Evolutionary conservation across 2,329 filamentous ascomycete genomes (phyloP).

Genomic region (Fusarium nodosum): DNA sequence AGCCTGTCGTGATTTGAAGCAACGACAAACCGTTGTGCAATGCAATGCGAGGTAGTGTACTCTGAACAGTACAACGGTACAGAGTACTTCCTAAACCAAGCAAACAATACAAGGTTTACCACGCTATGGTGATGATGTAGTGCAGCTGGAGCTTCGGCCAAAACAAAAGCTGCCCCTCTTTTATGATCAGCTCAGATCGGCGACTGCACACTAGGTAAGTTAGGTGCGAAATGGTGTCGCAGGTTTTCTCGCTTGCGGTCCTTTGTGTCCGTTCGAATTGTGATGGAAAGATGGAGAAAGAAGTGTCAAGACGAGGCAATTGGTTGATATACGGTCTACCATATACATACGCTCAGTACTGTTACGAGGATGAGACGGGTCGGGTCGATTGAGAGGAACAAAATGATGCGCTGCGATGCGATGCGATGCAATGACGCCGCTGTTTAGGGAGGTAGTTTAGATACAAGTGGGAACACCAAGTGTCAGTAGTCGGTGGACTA

Average conservation of each 20-base stretch:
- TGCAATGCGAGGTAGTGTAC: conserved; percentile 1
- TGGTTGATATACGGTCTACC: conserved; percentile 41
- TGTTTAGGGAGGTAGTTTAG: background rate
- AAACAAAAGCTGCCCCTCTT: conserved; percentile 43
- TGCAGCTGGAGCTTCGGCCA: conserved; percentile 36
- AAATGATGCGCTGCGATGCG: conserved; percentile 7
- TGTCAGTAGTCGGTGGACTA: background rate
- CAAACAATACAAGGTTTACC: conserved; percentile 41
- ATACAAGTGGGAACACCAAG: conserved; percentile 13
- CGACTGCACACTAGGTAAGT: conserved; percentile 22
- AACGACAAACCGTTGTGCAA: conserved; percentile 1
- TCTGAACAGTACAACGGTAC: background rate
- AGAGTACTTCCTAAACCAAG: conserved; percentile 20
- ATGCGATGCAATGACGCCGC: conserved; percentile 37
- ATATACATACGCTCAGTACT: conserved; percentile 1
- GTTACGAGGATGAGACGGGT: conserved; percentile 15
- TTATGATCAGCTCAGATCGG: conserved; percentile 42
- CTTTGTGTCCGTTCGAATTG: conserved; percentile 24
- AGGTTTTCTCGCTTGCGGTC: conserved; percentile 19
- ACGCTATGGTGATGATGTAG: conserved; percentile 39
- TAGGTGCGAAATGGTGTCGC: conserved; percentile 21
- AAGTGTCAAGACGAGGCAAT: conserved; percentile 28
- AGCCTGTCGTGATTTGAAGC: conserved; percentile 2
- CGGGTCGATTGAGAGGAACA: conserved; percentile 21
- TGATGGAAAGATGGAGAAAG: conserved; percentile 11